Evolutionary conservation across 495 filamentous ascomycete species (phyloP).

Genomic region (Lindgomyces ingoldianus): DNA sequence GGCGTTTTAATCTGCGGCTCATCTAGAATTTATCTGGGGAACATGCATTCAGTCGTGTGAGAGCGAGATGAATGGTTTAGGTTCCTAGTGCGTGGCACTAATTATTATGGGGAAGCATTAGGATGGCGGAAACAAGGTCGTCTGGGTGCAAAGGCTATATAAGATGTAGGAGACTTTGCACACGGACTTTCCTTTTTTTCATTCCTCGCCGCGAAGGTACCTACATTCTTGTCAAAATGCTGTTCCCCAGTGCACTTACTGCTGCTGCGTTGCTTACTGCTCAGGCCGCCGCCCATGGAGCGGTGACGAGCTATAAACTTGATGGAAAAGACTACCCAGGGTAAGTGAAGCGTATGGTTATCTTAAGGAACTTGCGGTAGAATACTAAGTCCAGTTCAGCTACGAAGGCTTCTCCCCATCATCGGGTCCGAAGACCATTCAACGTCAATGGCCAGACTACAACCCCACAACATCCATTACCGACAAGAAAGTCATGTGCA

Average conservation of each 20-base stretch:
- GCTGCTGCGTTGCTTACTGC: slow-evolving; percentile 25
- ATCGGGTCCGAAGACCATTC: slow-evolving; percentile 31
- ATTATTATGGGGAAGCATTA: slow-evolving; percentile 15
- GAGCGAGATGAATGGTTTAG: slow-evolving; percentile 10
- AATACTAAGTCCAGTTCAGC: slow-evolving; percentile 9
- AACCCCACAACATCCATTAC: slow-evolving; percentile 29
- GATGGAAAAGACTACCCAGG: slow-evolving; percentile 28
- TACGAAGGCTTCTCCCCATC: slow-evolving; percentile 32
- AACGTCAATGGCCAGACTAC: slow-evolving; percentile 38
- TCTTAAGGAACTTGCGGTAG: background rate
- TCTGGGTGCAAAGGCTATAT: slow-evolving; percentile 17
- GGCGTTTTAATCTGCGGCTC: slow-evolving; percentile 31
- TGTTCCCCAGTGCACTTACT: slow-evolving; percentile 27
- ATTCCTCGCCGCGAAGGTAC: slow-evolving; percentile 1
- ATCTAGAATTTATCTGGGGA: slow-evolving; percentile 31
- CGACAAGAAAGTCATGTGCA: slow-evolving; percentile 37
- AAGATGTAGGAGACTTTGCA: slow-evolving; percentile 9
- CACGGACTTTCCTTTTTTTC: background rate
- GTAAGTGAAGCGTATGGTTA: background rate
- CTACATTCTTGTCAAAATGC: slow-evolving; percentile 17
- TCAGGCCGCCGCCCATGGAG: slow-evolving; percentile 32
- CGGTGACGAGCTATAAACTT: slow-evolving; percentile 32
- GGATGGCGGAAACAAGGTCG: background rate
- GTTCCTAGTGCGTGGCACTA: slow-evolving; percentile 7
- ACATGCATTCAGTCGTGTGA: slow-evolving; percentile 6